Evolutionary conservation across 768 basidiomycete species (phyloP), one percentile per base, ranked within the genome.

Genomic region (Epithele typhae): DNA sequence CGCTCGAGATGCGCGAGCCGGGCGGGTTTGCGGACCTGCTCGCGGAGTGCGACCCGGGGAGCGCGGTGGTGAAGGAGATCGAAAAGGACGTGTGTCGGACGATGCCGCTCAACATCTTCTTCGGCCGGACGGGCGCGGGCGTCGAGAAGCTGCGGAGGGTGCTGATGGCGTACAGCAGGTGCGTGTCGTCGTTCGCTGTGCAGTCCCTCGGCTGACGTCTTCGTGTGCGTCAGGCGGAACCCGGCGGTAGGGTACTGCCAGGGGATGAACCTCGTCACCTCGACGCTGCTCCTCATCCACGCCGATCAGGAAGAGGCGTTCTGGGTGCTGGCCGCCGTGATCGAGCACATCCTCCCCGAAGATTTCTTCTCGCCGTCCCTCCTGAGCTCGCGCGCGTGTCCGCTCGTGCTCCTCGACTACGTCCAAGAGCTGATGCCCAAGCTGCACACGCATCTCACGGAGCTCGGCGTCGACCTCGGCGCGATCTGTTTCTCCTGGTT

Each of bases 401-500:
- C 95, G 15, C 69, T 92, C 1, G 94, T 97, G 3, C 73, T 99
- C 1, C 71, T 87, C 15, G 92, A 96, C 58, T 91, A 90, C 52
- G 87, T 97, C 3, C 81, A 82, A 37, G 87, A 92, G 52, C 63
- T 73, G 36, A 71, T 80, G 6, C 93, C 92, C 0, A 85, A 81
- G 63, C 69, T 98, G 1, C 78, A 85, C 44, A 61, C 70, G 0
- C 92, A 97, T 57, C 72, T 98, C 30, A 75, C 74, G 2, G 76
- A 84, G 11, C 78, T 95, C 1, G 91, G 87, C 4, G 83, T 97
- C 11, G 94, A 99, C 60, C 75, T 99, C 2, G 83, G 84, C 3
- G 93, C 94, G 0, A 92, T 97, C 51, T 96, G 92, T 50, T 99
- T 99, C 71, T 95, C 93, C 11, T 99, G 96, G 96, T 96, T 97